These are phyloP conservation scores for Pichia inconspicua DNA, from an alignment of 1,139 yeast species.

Conservation along the genomic window DNA sequence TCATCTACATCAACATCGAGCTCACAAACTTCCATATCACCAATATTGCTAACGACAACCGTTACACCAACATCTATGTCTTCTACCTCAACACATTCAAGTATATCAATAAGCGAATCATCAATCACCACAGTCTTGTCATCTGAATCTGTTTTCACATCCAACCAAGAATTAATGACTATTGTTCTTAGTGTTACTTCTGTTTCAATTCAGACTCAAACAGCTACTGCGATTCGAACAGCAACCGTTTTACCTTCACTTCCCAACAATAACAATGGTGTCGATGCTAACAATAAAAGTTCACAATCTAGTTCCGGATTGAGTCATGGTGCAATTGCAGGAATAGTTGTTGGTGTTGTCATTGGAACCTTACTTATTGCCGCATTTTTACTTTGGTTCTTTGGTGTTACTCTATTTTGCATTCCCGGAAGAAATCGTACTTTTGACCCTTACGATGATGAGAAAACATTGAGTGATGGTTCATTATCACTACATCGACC, in stretches of 20 bases:
- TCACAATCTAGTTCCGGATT: constrained; percentile 6
- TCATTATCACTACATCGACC: constrained; percentile 5
- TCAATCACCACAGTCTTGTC: constrained; percentile 5
- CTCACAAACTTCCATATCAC: constrained; percentile 10
- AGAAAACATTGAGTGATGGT: constrained; percentile 13
- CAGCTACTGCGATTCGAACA: constrained; percentile 10
- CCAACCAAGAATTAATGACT: constrained; percentile 18
- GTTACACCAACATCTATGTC: constrained; percentile 7
- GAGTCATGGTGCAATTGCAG: constrained; percentile 60
- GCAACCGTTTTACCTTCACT: constrained; percentile 14
- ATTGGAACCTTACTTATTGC: constrained; percentile 40
- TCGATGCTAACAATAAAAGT: constrained; percentile 1
- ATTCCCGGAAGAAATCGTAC: constrained; percentile 33
- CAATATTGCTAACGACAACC: constrained; percentile 8
- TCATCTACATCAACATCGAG: constrained; percentile 18
- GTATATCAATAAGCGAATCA: constrained; percentile 11
- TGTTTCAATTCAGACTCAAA: constrained; percentile 13
- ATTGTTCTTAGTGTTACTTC: constrained; percentile 18
- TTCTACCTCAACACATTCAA: constrained; percentile 5
- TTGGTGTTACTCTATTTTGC: constrained; percentile 17
- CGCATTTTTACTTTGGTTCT: constrained; percentile 35
- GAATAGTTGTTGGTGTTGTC: constrained; percentile 59
- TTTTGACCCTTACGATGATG: constrained; percentile 27
- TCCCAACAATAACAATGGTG: constrained; percentile 1
- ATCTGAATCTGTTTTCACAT: constrained; percentile 15